Evolutionary conservation across 371 early-diverging fungal species (phyloP).

Genomic region (Funneliformis caledonium): DNA sequence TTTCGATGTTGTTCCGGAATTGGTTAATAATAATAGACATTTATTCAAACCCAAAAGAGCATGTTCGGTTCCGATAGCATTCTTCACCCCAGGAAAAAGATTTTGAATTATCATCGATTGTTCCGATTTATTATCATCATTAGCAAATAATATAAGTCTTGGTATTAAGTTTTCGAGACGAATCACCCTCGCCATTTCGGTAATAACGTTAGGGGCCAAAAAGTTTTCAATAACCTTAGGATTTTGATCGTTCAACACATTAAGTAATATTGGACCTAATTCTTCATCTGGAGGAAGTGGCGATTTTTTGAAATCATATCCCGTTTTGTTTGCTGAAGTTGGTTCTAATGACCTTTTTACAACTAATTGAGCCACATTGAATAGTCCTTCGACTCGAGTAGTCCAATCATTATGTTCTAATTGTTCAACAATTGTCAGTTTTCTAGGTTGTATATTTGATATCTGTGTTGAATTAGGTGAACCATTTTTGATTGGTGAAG

Average conservation of each 20-base stretch:
- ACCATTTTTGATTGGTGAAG: neutral
- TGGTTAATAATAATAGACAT: conserved; percentile 10
- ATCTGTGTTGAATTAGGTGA: neutral
- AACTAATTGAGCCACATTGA: conserved; percentile 18
- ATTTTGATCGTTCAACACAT: conserved; percentile 32
- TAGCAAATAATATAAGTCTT: conserved; percentile 3
- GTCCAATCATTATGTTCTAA: conserved; percentile 31
- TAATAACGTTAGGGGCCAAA: conserved; percentile 20
- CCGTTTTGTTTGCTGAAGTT: neutral
- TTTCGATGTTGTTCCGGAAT: neutral
- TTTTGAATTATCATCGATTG: neutral
- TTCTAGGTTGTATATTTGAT: neutral
- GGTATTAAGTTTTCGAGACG: conserved; percentile 34
- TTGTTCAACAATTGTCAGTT: conserved; percentile 39
- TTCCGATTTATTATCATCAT: conserved; percentile 26
- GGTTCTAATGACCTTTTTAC: conserved; percentile 25
- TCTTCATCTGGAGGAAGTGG: conserved; percentile 34
- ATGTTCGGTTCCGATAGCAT: conserved; percentile 7
- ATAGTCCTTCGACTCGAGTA: conserved; percentile 28
- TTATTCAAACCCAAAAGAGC: conserved; percentile 13
- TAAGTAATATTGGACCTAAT: conserved; percentile 28
- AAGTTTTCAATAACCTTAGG: conserved; percentile 28
- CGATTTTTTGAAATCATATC: conserved; percentile 17
- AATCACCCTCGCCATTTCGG: conserved; percentile 22
- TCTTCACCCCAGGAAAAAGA: conserved; percentile 10